phyloP scores from a whole-genome alignment of 2,329 filamentous ascomycete species.

The Clonostachys rhizophaga region DNA sequence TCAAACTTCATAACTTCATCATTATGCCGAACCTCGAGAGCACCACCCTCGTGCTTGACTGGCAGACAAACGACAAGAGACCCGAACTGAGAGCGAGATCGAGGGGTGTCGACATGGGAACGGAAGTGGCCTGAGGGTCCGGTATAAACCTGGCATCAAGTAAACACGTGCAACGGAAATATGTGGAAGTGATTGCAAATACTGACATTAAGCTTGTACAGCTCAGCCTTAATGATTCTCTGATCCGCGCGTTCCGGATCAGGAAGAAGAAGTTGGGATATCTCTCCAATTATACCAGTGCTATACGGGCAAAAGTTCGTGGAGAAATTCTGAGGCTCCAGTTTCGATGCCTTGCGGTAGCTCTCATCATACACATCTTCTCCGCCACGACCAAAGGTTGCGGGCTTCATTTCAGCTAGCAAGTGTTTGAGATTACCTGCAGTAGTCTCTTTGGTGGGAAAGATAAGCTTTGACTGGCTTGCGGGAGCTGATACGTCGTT shows the following conservation, averaged over 20 bases:
- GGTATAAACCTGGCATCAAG: conserved; percentile 36
- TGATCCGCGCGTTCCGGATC: neutral
- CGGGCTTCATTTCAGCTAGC: conserved; percentile 21
- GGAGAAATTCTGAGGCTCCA: conserved; percentile 39
- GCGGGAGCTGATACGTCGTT: neutral
- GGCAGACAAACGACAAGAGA: conserved; percentile 49
- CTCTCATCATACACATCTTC: conserved; percentile 43
- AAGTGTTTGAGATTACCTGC: neutral
- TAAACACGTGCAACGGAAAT: no score
- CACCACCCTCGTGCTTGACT: conserved; percentile 28
- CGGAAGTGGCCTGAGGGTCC: conserved; percentile 44
- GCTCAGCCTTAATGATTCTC: neutral
- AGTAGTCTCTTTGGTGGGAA: neutral
- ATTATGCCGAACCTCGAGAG: conserved; percentile 33
- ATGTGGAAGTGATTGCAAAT: no score
- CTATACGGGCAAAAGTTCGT: conserved; percentile 46
- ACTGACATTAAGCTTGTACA: neutral
- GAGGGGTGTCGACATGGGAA: conserved; percentile 48
- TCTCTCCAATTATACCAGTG: conserved; percentile 41
- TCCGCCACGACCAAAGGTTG: conserved; percentile 39
- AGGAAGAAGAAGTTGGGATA: neutral
- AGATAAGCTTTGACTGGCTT: neutral
- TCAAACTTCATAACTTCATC: conserved; percentile 28
- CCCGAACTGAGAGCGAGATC: conserved; percentile 40
- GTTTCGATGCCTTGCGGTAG: conserved; percentile 46